phyloP scores from a whole-genome alignment of 805 yeast genomes.

The Saccharomycopsis schoenii region DNA sequence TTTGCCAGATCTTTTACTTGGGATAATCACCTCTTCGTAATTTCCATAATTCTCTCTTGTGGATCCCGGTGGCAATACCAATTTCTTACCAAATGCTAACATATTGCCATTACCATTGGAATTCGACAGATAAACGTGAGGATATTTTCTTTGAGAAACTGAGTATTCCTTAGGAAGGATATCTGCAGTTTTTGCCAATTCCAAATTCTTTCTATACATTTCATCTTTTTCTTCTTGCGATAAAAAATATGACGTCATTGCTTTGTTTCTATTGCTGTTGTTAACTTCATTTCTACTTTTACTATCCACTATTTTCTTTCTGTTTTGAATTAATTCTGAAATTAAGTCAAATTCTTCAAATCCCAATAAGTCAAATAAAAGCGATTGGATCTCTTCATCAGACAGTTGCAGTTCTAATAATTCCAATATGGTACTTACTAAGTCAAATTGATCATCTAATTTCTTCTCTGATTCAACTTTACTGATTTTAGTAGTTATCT shows the following conservation, averaged over 20 bases:
- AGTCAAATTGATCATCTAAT: slow-evolving; percentile 6
- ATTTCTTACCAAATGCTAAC: slow-evolving; percentile 73
- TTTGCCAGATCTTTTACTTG: slow-evolving; percentile 48
- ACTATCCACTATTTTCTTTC: slow-evolving; percentile 25
- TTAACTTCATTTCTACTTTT: slow-evolving; percentile 4
- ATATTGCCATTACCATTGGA: slow-evolving; percentile 57
- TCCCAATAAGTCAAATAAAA: slow-evolving; percentile 73
- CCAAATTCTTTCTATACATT: slow-evolving; percentile 41
- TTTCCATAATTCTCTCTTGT: slow-evolving; percentile 48
- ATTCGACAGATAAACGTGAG: slow-evolving; percentile 64
- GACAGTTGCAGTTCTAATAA: slow-evolving; percentile 27
- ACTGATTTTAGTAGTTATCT: background rate
- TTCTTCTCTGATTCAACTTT: background rate
- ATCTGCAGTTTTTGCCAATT: slow-evolving; percentile 38
- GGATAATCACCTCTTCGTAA: slow-evolving; percentile 78
- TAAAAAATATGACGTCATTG: slow-evolving; percentile 26
- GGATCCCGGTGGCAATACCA: slow-evolving; percentile 73
- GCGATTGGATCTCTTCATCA: slow-evolving; percentile 56
- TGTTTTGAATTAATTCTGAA: slow-evolving; percentile 45
- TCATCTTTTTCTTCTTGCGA: slow-evolving; percentile 46
- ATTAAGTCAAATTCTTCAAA: slow-evolving; percentile 79
- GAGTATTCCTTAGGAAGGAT: slow-evolving; percentile 29
- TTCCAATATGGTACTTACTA: slow-evolving; percentile 25
- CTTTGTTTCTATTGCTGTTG: slow-evolving; percentile 18
- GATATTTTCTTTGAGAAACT: slow-evolving; percentile 43